phyloP scores from a whole-genome alignment of 2,329 filamentous ascomycete genomes.

The Elsinoe batatas region DNA sequence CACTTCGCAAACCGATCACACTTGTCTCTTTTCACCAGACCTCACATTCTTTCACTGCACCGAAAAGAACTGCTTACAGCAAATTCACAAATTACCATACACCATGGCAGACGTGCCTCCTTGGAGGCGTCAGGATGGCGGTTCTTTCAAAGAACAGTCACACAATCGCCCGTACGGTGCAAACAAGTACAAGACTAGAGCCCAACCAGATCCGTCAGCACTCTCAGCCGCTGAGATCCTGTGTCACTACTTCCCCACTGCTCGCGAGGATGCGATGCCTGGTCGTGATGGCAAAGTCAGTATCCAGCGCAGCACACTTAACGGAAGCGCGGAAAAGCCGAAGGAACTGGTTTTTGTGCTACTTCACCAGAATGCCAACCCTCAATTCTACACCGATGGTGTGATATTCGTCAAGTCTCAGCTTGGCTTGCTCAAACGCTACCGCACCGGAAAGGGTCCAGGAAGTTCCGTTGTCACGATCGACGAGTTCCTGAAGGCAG shows the following conservation, averaged over 20 bases:
- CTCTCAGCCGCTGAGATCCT: not conserved
- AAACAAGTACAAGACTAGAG: not conserved
- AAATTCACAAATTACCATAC: not conserved
- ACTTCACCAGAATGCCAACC: not conserved
- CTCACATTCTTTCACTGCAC: too few species aligned
- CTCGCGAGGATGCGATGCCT: not conserved
- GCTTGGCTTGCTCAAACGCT: not conserved
- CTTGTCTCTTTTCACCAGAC: not conserved
- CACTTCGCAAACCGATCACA: not conserved
- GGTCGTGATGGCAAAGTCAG: not conserved
- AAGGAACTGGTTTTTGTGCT: conserved; percentile 3
- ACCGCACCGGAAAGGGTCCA: not conserved
- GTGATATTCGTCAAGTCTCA: conserved; percentile 2
- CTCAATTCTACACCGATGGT: conserved; percentile 4
- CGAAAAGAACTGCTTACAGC: too few species aligned
- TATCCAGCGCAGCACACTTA: conserved; percentile 6
- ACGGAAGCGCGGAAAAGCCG: conserved; percentile 5
- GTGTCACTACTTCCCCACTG: conserved; percentile 4
- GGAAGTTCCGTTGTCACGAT: not conserved
- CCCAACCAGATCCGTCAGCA: not conserved
- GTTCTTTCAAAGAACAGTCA: not conserved
- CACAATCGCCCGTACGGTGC: not conserved
- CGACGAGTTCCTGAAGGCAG: not conserved
- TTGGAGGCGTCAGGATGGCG: not conserved
- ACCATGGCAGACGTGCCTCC: not conserved